These are phyloP conservation scores for Ceratocystis smalleyi DNA, from an alignment of 2,329 filamentous ascomycete species.

Conservation along the genomic window DNA sequence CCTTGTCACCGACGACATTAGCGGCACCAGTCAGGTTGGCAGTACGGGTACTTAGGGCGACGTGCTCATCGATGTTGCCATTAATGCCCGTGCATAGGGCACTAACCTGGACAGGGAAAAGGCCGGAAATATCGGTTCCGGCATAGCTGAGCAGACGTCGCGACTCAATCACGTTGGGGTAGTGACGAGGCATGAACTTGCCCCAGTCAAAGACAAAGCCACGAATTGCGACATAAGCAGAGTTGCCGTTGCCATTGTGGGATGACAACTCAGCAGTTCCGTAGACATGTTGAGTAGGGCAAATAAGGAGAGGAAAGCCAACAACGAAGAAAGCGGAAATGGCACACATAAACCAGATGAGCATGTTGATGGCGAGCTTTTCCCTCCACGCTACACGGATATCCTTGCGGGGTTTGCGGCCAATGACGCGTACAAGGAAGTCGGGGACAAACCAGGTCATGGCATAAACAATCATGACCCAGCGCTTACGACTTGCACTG, in stretches of 20 bases:
- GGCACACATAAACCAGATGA: conserved; percentile 80
- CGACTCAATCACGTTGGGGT: conserved; percentile 48
- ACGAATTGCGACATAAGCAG: conserved; percentile 65
- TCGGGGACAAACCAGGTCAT: conserved; percentile 84
- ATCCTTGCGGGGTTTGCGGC: conserved; percentile 82
- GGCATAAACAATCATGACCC: conserved; percentile 69
- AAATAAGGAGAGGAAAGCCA: conserved; percentile 72
- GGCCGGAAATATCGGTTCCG: conserved; percentile 66
- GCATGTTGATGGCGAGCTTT: conserved; percentile 92
- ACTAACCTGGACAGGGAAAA: conserved; percentile 91
- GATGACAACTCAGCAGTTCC: conserved; percentile 59
- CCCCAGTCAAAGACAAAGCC: conserved; percentile 78
- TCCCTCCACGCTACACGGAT: conserved; percentile 88
- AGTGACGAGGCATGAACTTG: conserved; percentile 59
- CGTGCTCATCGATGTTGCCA: conserved; percentile 47
- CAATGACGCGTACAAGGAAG: conserved; percentile 58
- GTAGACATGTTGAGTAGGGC: conserved; percentile 79
- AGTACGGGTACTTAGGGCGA: conserved; percentile 71
- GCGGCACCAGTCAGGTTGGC: conserved; percentile 59
- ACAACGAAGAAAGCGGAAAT: conserved; percentile 79
- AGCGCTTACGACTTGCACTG: conserved; percentile 70
- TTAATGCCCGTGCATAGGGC: conserved; percentile 70
- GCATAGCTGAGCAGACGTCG: conserved; percentile 57
- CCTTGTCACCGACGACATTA: conserved; percentile 46
- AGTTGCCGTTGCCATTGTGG: conserved; percentile 54